Conservation (phyloP, 2,329 filamentous ascomycete genomes). For the Torrubiella hemipterigena region DNA sequence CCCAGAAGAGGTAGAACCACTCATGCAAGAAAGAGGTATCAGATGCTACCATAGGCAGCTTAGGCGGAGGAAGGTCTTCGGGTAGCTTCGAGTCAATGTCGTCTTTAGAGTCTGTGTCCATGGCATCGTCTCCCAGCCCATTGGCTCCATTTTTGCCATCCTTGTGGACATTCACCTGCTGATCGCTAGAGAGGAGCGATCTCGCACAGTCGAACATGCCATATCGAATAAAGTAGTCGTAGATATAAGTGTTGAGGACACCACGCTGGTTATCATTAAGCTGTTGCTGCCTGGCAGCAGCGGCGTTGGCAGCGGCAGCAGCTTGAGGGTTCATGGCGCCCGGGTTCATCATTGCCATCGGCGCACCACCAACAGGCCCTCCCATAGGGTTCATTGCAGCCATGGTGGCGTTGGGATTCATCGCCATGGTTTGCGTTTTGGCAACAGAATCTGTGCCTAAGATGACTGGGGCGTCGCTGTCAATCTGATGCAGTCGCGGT, state of each 20-base stretch:
- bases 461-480: too few relatives aligned
- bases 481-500: too few relatives aligned
- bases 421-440: conserved; percentile 27
- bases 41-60: conserved; percentile 49
- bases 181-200: conserved; percentile 53
- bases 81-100: conserved; percentile 63
- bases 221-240: conserved; percentile 82
- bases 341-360: conserved; percentile 58
- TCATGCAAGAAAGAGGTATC: conserved; percentile 85
- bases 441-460: too few relatives aligned
- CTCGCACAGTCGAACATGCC: conserved; percentile 76
- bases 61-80: conserved; percentile 66
- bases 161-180: conserved; percentile 55
- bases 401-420: conserved; percentile 55
- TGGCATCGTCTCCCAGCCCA: conserved; percentile 59
- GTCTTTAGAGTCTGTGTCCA: conserved; percentile 77
- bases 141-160: conserved; percentile 59
- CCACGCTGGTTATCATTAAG: conserved; percentile 36
- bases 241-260: conserved; percentile 75
- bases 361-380: conserved; percentile 47
- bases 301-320: conserved; percentile 15
- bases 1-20: conserved; percentile 97
- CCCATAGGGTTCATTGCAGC: conserved; percentile 58
- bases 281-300: conserved; percentile 24
- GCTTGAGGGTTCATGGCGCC: conserved; percentile 25